Evolutionary conservation across 164 flowering plant genomes (phyloP).

Genomic region (Vitis rotundifolia): DNA sequence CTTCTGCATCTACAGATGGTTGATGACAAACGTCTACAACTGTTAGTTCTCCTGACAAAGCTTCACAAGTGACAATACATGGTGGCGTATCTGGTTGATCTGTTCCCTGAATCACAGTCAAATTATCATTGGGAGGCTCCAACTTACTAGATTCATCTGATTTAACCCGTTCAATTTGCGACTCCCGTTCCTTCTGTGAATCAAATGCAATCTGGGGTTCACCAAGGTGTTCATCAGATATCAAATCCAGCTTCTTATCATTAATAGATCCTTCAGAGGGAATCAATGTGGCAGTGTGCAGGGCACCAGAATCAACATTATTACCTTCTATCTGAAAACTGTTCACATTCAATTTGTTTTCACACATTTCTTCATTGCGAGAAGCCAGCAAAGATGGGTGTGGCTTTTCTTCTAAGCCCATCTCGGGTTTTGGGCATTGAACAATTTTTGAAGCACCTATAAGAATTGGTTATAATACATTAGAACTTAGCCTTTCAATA

Average conservation of each 20-base stretch:
- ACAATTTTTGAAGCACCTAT: conserved; percentile 30
- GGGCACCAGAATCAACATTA: conserved; percentile 1
- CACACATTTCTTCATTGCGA: conserved; percentile 3
- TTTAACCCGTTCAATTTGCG: not conserved
- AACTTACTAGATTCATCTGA: not conserved
- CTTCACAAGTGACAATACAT: conserved; percentile 1
- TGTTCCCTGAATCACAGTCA: conserved; percentile 1
- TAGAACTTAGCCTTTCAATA: not conserved
- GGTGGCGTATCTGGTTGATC: not conserved
- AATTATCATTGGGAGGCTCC: conserved; percentile 5
- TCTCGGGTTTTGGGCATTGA: conserved; percentile 17
- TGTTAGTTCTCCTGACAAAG: conserved; percentile 11
- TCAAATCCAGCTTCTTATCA: not conserved
- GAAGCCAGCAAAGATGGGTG: conserved; percentile 1
- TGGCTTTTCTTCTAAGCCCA: conserved; percentile 18
- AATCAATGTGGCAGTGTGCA: not conserved
- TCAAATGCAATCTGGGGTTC: not conserved
- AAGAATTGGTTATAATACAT: not conserved
- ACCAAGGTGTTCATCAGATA: not conserved
- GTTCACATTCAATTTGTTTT: not conserved
- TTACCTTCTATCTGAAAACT: not conserved
- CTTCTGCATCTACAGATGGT: conserved; percentile 9
- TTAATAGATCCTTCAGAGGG: not conserved
- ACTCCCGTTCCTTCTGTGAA: not conserved
- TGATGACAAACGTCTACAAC: not conserved